Base-by-base conservation (phyloP, 1,284 basidiomycete genomes). In the Malassezia yamatoensis region DNA sequence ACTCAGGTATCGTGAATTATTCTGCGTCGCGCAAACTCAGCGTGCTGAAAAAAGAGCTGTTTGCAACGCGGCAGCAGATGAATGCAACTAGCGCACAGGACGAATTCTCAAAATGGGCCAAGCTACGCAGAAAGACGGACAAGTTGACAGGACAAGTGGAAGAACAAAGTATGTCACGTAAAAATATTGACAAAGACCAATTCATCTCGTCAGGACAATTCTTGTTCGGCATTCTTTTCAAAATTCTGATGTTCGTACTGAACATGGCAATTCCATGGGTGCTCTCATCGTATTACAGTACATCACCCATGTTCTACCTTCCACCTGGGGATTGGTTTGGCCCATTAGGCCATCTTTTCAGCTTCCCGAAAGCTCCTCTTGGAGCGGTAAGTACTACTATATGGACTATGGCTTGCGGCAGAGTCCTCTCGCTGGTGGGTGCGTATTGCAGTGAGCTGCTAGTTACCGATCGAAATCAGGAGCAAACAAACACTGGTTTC, bases 31-130 rank as follows among this genome's bases (percentile, higher is more conserved):
- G 49, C 24, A 20, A 50, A 13, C 68, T 65, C 43, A 59, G 52
- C 6, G 9, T 42, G 3, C 54, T 67, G 34, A 66, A 67, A 20
- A 58, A 53, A 18, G 64, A 69, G 15, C 58, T 74, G 34, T 61
- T 55, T 42, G 20, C 84, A 87, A 59, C 82, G 49, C 91, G 93
- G 78, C 82, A 86, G 37, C 87, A 96, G 74, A 82, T 98, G 9
- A 77, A 85, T 56, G 83, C 85, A 69, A 98, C 91, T 32, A 90
- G 87, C 66, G 87, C 89, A 12, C 93, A 98, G 75, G 93, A 96
- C 73, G 87, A 98, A 74, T 98, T 99, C 75, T 88, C 91, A 15
- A 96, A 90, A 78, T 98, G 94, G 94, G 93, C 93, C 42, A 93
- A 90, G 78, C 78, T 98, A 67, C 79, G 87, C 67, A 78, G 94